phyloP scores from a whole-genome alignment of 371 early-diverging fungal genomes.

The Apophysomyces elegans region DNA sequence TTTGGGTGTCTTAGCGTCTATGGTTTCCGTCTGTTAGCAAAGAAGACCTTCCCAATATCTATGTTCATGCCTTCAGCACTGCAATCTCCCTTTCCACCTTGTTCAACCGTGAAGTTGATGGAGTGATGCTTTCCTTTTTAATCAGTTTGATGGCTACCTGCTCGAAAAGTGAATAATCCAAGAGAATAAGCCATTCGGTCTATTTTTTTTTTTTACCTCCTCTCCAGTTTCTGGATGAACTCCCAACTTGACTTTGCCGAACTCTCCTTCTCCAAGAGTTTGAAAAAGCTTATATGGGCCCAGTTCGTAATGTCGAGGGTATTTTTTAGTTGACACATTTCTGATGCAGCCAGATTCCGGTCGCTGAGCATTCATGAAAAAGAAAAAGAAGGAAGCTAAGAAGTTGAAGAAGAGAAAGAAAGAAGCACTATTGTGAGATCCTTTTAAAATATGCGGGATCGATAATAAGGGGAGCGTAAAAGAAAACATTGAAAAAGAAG shows the following conservation, averaged over 20 bases:
- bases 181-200: background rate
- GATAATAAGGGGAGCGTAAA: background rate
- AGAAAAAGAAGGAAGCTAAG: background rate
- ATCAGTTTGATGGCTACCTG: slow-evolving; percentile 74
- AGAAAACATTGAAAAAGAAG: background rate
- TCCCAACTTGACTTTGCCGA: slow-evolving; percentile 97
- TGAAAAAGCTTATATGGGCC: slow-evolving; percentile 91
- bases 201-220: slow-evolving; percentile 69
- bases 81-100: slow-evolving; percentile 80
- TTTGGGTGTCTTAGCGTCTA: slow-evolving; percentile 75
- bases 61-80: slow-evolving; percentile 57
- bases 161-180: background rate
- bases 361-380: background rate
- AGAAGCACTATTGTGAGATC: background rate
- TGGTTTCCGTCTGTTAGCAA: slow-evolving; percentile 2
- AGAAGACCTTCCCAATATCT: background rate
- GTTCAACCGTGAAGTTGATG: slow-evolving; percentile 50
- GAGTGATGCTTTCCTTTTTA: slow-evolving; percentile 58
- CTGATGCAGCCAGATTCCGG: background rate
- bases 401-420: slow-evolving; percentile 8
- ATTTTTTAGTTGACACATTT: background rate
- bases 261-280: slow-evolving; percentile 97
- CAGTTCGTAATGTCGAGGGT: slow-evolving; percentile 56
- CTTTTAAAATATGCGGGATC: background rate
- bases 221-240: slow-evolving; percentile 86